Evolutionary conservation across 208 protist species (phyloP), one percentile per base, ranked within the genome.

Genomic region (Leishmania major): DNA sequence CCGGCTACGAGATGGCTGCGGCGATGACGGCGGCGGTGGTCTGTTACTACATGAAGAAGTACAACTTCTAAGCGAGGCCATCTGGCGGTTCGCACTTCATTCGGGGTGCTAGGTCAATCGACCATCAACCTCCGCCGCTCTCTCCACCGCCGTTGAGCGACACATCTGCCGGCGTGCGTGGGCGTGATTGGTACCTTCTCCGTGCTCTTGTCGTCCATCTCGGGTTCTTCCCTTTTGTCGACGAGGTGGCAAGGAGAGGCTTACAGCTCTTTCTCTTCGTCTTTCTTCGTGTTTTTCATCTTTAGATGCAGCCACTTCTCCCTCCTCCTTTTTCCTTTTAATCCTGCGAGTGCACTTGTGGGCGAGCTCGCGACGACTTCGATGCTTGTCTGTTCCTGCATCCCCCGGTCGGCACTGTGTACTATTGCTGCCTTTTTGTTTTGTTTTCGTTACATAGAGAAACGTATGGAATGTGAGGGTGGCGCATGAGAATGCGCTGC

Each of bases 1-100:
- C 87, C 28, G 92, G 88, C 22, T 96, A 93, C 81, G 93, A 97
- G 79, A 49, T 95, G 60, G 86, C 81, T 6, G 92, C 92, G 1
- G 75, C 91, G 67, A 84, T 97, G 67, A 84, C 94, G 17, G 83
- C 90, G 10, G 84, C 92, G 43, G 79, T 96, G 28, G 80, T 88
- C 35, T 89, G 81, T 81, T 96, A 93, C 82, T 90, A 77, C 80
- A 88, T 95, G 92, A 83, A 87, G 75, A 80, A 84, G 77, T 91
- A 95, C 82, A 77, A 88, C 40, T 83, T 93, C 17, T 93, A 88
- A 81, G 40, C 37, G 22, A 22, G 22, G 31, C 53, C 31, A 22
- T 62, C 15, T 47, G 6, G 19, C n/a, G 35, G 51, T 31, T 62
- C 51, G 31, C 25, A 66, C 11, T 25, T 51, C 37, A 45, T n/a